Percentiles rank a stretch among this genome's conserved stretches.
These are phyloP conservation scores for Heteromeles arbutifolia DNA, from an alignment of 306 rosid species.

Conservation along the genomic window DNA sequence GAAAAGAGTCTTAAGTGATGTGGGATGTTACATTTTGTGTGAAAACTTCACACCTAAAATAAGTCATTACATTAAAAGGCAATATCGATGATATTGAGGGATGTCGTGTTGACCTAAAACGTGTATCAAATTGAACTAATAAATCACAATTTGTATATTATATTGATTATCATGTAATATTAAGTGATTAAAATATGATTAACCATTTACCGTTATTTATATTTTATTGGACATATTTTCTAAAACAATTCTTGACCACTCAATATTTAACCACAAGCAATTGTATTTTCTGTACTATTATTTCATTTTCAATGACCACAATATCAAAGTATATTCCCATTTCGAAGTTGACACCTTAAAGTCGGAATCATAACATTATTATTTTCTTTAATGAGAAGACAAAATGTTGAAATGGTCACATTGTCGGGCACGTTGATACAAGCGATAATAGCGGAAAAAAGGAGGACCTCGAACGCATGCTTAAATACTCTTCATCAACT, in stretches of 20 bases:
- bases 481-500: too few relatives aligned
- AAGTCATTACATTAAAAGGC: too few relatives aligned
- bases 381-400: too few relatives aligned
- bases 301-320: neutral
- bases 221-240: neutral
- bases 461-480: too few relatives aligned
- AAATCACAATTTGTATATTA: too few relatives aligned
- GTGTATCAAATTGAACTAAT: too few relatives aligned
- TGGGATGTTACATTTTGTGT: too few relatives aligned
- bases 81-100: too few relatives aligned
- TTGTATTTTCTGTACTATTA: neutral
- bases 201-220: neutral
- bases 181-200: neutral
- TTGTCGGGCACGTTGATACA: neutral
- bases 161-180: too few relatives aligned
- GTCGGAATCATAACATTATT: neutral
- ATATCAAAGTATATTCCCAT: neutral
- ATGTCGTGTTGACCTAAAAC: neutral
- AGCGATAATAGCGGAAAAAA: neutral
- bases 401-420: neutral
- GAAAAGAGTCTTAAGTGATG: fast-evolving
- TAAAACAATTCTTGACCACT: neutral
- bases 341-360: neutral
- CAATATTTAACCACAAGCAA: neutral
- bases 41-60: too few relatives aligned